phyloP scores from a whole-genome alignment of 2,329 filamentous ascomycete genomes.

The Paecilomyces sp. region DNA sequence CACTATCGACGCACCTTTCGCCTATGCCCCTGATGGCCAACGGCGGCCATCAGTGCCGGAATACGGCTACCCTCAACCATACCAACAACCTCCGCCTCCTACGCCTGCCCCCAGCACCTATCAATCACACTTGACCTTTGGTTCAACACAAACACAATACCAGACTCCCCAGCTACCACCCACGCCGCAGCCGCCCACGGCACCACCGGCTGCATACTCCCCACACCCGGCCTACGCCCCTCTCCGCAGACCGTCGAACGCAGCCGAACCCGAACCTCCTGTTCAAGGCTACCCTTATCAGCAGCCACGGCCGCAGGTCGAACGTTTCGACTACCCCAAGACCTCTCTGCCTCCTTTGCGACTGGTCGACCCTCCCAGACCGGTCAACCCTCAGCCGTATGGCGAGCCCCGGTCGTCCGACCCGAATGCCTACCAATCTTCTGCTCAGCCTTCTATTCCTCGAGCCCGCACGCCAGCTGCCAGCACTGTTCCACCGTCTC shows the following conservation, averaged over 20 bases:
- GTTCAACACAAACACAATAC: slow-evolving; percentile 34
- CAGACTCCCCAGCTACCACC: slow-evolving; percentile 34
- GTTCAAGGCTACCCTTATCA: slow-evolving; percentile 13
- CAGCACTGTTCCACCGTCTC: slow-evolving; percentile 17
- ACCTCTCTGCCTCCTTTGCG: slow-evolving; percentile 19
- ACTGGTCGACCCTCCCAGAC: slow-evolving; percentile 17
- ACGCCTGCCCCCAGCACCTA: slow-evolving; percentile 15
- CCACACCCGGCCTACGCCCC: slow-evolving; percentile 28
- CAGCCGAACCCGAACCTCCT: slow-evolving; percentile 24
- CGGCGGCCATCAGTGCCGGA: slow-evolving; percentile 46
- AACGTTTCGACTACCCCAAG: slow-evolving; percentile 20
- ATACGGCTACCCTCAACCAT: slow-evolving; percentile 28
- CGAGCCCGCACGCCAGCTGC: slow-evolving; percentile 19
- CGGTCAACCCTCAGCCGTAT: slow-evolving; percentile 17
- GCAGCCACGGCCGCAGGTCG: slow-evolving; percentile 7
- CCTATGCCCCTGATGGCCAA: slow-evolving; percentile 35
- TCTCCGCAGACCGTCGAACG: slow-evolving; percentile 22
- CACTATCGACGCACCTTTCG: slow-evolving; percentile 41
- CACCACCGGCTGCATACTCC: slow-evolving; percentile 19
- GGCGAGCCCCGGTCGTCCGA: slow-evolving; percentile 31
- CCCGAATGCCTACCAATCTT: slow-evolving; percentile 33
- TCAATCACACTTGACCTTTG: slow-evolving; percentile 37
- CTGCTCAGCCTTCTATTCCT: slow-evolving; percentile 16
- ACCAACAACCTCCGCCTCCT: slow-evolving; percentile 31
- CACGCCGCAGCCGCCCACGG: slow-evolving; percentile 34